A percentile compares a stretch with the other conserved stretches of the same genome.
These are phyloP conservation scores for Drechslera avenae DNA, from an alignment of 2,329 filamentous ascomycete genomes.

Conservation along the genomic window DNA sequence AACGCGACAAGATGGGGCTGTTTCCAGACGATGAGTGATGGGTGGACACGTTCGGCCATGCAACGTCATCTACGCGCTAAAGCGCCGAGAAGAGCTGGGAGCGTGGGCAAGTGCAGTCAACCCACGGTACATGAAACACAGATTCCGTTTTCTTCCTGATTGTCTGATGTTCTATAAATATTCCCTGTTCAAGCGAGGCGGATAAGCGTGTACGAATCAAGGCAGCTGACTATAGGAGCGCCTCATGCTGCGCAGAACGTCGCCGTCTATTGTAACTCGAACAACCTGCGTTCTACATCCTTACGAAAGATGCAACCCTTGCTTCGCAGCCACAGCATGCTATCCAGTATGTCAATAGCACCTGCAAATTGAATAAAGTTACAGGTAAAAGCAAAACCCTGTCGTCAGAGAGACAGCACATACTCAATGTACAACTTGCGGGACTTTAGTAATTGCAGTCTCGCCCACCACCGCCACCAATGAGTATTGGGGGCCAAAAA, in stretches of 20 bases:
- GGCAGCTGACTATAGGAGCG: background rate
- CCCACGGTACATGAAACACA: background rate
- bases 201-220: too few species aligned
- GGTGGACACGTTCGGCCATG: background rate
- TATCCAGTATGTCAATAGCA: background rate
- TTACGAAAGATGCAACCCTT: background rate
- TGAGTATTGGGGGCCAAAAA: background rate
- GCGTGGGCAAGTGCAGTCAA: background rate
- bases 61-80: background rate
- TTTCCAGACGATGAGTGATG: background rate
- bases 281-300: background rate
- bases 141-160: background rate
- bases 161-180: background rate
- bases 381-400: background rate
- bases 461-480: background rate
- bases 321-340: background rate
- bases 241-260: constrained; percentile 5
- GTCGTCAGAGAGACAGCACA: background rate
- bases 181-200: background rate
- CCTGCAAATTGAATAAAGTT: background rate
- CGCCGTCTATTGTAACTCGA: background rate
- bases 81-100: background rate
- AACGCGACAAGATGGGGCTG: background rate
- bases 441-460: background rate
- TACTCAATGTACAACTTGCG: background rate